phyloP scores from a whole-genome alignment of 2,329 filamentous ascomycete genomes.

The Sclerotiophoma versabilis region DNA sequence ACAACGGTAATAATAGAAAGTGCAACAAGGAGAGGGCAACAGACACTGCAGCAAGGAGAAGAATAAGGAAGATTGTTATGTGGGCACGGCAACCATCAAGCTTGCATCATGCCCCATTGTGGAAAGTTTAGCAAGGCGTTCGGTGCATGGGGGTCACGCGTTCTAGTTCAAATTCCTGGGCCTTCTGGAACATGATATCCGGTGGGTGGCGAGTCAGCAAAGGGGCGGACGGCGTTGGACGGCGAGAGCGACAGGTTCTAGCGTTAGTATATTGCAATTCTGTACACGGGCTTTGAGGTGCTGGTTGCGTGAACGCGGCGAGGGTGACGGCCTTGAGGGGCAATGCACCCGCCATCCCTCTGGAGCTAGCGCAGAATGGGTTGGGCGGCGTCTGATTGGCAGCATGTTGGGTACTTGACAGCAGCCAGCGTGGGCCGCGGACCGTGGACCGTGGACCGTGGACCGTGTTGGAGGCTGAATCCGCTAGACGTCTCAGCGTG shows the following conservation, averaged over 20 bases:
- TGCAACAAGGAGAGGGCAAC: background rate
- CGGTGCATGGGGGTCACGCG: slow-evolving; percentile 3
- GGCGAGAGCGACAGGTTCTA: background rate
- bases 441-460: too few relatives aligned
- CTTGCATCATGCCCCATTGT: background rate
- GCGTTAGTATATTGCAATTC: background rate
- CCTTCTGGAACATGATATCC: slow-evolving; percentile 15
- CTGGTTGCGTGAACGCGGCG: too few relatives aligned
- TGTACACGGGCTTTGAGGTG: too few relatives aligned
- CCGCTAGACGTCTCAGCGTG: slow-evolving; percentile 9
- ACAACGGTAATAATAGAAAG: background rate
- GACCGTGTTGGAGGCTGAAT: slow-evolving; percentile 6
- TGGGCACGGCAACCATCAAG: background rate
- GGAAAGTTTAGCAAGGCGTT: slow-evolving; percentile 13
- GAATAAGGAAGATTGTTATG: too few relatives aligned
- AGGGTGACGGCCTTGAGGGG: too few relatives aligned
- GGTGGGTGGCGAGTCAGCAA: slow-evolving; percentile 2
- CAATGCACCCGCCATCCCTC: too few relatives aligned
- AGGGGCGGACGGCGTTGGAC: background rate
- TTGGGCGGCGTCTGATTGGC: background rate
- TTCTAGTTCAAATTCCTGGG: slow-evolving; percentile 6
- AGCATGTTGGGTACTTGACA: background rate
- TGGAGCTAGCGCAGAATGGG: slow-evolving; percentile 1
- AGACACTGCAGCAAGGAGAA: background rate
- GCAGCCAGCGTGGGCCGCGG: too few relatives aligned